A percentile compares a stretch with the other conserved stretches of the same genome.
These are phyloP conservation scores for Ascochyta lentis DNA, from an alignment of 2,329 filamentous ascomycete species.

Conservation along the genomic window DNA sequence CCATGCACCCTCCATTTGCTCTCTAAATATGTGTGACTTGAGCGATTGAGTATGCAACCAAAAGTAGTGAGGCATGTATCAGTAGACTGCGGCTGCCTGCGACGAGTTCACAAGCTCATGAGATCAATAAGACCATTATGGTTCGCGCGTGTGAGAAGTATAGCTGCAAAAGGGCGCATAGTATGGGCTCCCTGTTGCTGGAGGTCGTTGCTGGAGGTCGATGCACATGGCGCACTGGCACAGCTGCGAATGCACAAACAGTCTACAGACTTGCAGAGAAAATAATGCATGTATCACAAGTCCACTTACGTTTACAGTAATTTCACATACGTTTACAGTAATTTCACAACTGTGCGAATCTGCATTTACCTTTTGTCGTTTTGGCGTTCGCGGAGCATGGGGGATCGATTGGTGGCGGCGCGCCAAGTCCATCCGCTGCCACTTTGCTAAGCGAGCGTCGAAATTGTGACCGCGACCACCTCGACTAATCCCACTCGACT, in stretches of 20 bases:
- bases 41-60: neutral
- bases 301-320: neutral
- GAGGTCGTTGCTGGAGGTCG: neutral
- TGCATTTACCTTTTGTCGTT: neutral
- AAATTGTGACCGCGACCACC: conserved; percentile 3
- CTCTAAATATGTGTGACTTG: neutral
- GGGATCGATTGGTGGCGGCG: conserved; percentile 4
- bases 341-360: neutral
- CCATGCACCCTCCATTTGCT: conserved; percentile 38
- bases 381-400: conserved; percentile 7
- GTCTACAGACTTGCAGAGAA: neutral
- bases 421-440: conserved; percentile 5
- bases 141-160: neutral
- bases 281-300: neutral
- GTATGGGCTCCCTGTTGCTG: neutral
- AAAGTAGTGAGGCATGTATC: no score
- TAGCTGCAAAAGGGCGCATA: neutral
- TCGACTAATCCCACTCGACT: conserved; percentile 13
- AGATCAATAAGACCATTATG: neutral
- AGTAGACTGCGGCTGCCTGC: no score
- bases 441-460: conserved; percentile 14
- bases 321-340: neutral
- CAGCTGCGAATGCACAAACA: neutral
- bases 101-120: no score
- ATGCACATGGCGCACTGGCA: neutral